Evolutionary conservation across 2,329 filamentous ascomycete genomes (phyloP), one percentile per base, ranked within the genome.

Genomic region (Fusarium avenaceum): DNA sequence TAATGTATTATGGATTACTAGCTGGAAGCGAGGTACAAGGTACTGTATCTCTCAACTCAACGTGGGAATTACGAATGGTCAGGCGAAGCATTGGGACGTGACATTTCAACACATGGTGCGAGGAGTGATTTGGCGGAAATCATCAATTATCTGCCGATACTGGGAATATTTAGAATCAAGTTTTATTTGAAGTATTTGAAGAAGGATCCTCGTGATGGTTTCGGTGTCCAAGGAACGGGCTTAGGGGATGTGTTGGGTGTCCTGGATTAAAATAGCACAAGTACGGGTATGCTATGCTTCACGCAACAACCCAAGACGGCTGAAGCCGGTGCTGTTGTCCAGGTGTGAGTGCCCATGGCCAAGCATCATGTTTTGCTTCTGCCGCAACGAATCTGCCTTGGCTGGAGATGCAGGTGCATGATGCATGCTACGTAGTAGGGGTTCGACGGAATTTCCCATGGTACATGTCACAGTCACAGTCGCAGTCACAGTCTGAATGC

Each of bases 41-140:
- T 22, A 55, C 42, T 67, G 47, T 70, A 53, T 62, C 60, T 63
- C 57, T 74, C 65, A 74, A 72, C 72, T 74, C 72, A 74, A 74
- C 72, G 70, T 75, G 66, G 71, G 71, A 65, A 65, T 60, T 58
- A 57, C 65, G 59, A 63, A 66, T 43, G 59, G 65, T 40, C 47
- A 69, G 71, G 69, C 70, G 66, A 74, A 71, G 65, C 60, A 59
- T 63, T 48, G 63, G 67, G 67, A 61, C 68, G 68, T 74, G 64
- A 61, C 72, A 74, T 74, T 74, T 74, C 72, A 74, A 74, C 72
- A 74, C 32, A 74, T 73, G 70, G 63, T 71, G 68, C 52, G 60
- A 69, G 65, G 65, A 66, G 46, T 43, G 54, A 42, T 54, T 54
- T 60, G 53, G 67, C 62, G 67, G 54, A 55, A 55, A 65, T 42